Evolutionary conservation across 1,284 basidiomycete genomes (phyloP).

Genomic region (Cystobasidium slooffiae): DNA sequence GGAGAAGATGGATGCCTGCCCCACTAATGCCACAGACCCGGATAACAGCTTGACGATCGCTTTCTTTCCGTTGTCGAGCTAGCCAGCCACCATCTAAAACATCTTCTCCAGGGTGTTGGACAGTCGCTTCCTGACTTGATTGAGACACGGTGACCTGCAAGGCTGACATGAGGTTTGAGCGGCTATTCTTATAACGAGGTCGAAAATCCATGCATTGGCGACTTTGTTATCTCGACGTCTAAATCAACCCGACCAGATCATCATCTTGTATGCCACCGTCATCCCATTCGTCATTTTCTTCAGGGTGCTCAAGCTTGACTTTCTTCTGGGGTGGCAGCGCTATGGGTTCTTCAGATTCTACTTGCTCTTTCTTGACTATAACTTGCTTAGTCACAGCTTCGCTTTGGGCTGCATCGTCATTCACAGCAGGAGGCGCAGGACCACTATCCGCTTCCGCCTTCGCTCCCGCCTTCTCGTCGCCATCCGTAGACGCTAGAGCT

Average conservation of each 20-base stretch:
- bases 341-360: neutral
- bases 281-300: constrained; percentile 25
- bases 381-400: neutral
- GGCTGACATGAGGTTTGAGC: too few relatives aligned
- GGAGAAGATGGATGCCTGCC: too few relatives aligned
- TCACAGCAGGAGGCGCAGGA: neutral
- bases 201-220: neutral
- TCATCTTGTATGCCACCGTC: constrained; percentile 36
- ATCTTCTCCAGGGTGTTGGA: too few relatives aligned
- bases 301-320: constrained; percentile 22
- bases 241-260: constrained; percentile 23
- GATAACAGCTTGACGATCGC: too few relatives aligned
- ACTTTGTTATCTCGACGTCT: neutral
- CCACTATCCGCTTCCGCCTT: neutral
- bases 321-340: constrained; percentile 5
- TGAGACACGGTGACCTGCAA: too few relatives aligned
- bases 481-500: too few relatives aligned
- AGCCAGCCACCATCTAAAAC: too few relatives aligned
- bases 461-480: neutral
- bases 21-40: too few relatives aligned
- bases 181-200: too few relatives aligned
- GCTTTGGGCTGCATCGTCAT: neutral
- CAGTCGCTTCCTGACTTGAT: too few relatives aligned
- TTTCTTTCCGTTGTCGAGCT: too few relatives aligned
- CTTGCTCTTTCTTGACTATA: constrained; percentile 17